A percentile compares a stretch with the other conserved stretches of the same genome.
Evolutionary conservation across 1,284 basidiomycete species (phyloP).

Genomic region (Ceratobasidium sp.): DNA sequence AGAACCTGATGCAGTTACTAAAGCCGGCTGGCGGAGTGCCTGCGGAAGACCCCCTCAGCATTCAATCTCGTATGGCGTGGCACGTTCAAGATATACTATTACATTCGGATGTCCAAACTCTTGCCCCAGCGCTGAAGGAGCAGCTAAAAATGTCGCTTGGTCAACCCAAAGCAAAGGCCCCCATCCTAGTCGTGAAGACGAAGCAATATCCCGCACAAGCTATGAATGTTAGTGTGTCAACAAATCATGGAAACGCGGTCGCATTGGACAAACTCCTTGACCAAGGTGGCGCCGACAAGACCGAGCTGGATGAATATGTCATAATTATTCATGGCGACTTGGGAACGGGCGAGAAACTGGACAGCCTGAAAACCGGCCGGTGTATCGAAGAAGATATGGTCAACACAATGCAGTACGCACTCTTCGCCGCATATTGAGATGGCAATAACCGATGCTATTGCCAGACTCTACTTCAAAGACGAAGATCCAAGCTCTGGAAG

Average conservation of each 20-base stretch:
- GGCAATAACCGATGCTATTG: conserved; percentile 58
- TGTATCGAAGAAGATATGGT: conserved; percentile 50
- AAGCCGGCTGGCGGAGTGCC: too few relatives aligned
- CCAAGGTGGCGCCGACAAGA: neutral
- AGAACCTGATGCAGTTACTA: too few relatives aligned
- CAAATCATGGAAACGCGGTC: conserved; percentile 51
- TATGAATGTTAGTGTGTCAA: conserved; percentile 54
- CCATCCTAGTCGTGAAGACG: conserved; percentile 54
- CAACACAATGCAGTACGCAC: conserved; percentile 52
- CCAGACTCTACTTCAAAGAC: conserved; percentile 51
- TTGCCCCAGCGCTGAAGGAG: too few relatives aligned
- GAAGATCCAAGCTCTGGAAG: neutral
- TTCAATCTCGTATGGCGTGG: too few relatives aligned
- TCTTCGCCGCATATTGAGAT: conserved; percentile 59
- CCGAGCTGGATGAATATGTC: neutral
- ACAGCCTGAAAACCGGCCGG: conserved; percentile 47
- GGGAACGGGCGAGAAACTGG: conserved; percentile 52
- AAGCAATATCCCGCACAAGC: conserved; percentile 52
- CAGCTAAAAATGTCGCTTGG: too few relatives aligned
- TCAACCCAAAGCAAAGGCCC: too few relatives aligned
- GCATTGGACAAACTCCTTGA: conserved; percentile 48
- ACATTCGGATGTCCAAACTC: too few relatives aligned
- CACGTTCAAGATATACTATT: too few relatives aligned
- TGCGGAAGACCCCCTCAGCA: too few relatives aligned
- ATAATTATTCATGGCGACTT: conserved; percentile 54